These are phyloP conservation scores for Cadophora malorum DNA, from an alignment of 2,329 filamentous ascomycete species.

Conservation along the genomic window DNA sequence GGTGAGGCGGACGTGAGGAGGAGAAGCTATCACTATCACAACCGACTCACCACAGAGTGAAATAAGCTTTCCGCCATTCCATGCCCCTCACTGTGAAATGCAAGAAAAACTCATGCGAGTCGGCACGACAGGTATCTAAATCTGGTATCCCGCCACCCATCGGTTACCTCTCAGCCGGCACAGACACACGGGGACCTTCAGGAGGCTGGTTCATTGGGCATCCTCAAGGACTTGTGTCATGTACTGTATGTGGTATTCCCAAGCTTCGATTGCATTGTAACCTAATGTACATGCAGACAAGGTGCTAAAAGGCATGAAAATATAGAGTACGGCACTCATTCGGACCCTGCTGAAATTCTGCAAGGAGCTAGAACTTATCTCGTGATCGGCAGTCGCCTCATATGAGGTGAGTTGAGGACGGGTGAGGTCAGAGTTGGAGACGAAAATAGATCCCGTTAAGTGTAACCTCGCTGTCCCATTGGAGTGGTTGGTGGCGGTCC, in stretches of 20 bases:
- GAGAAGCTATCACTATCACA: constrained; percentile 19
- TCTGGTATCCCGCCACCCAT: constrained; percentile 10
- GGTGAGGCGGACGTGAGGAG: background rate
- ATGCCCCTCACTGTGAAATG: background rate
- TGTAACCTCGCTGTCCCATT: constrained; percentile 11
- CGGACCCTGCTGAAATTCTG: background rate
- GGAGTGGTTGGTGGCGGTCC: constrained; percentile 13
- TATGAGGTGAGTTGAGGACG: background rate
- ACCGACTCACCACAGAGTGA: constrained; percentile 4
- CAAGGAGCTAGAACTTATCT: background rate
- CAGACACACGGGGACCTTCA: constrained; percentile 8
- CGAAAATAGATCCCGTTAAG: constrained; percentile 20
- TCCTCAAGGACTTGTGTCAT: constrained; percentile 16
- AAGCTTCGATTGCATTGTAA: constrained; percentile 6
- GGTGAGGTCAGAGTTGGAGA: constrained; percentile 9
- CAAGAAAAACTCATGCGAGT: background rate
- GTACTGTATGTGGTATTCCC: constrained; percentile 4
- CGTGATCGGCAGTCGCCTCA: constrained; percentile 2
- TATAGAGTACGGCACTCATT: constrained; percentile 17
- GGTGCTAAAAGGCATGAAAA: constrained; percentile 10
- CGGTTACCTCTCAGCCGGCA: constrained; percentile 1
- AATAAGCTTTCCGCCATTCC: constrained; percentile 15
- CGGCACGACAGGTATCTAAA: background rate
- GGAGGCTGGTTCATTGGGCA: background rate
- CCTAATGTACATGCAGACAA: background rate